Conservation (phyloP, 2,329 filamentous ascomycete species). For the Aspergillus japonicus region DNA sequence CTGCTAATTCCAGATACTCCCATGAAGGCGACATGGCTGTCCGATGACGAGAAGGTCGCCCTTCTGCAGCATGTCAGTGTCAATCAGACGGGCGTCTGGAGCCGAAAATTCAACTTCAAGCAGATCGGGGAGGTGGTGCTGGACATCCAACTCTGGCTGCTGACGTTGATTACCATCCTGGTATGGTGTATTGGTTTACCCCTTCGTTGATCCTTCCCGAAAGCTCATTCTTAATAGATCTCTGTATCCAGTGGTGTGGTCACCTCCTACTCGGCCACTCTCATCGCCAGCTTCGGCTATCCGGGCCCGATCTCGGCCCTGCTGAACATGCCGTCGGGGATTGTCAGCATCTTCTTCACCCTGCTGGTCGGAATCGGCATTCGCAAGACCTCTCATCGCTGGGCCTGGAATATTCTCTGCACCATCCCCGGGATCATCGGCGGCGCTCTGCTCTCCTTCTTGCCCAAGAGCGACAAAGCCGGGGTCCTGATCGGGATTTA, state of each 20-base stretch:
- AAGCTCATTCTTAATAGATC: neutral
- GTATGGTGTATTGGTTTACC: neutral
- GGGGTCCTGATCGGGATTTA: conserved; percentile 48
- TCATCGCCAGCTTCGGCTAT: conserved; percentile 45
- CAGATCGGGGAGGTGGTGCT: conserved; percentile 50
- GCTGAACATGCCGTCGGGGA: conserved; percentile 46
- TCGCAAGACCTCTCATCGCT: conserved; percentile 41
- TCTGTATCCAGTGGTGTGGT: conserved; percentile 43
- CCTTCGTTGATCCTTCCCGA: no score
- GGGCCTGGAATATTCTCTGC: conserved; percentile 44
- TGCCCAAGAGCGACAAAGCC: conserved; percentile 39
- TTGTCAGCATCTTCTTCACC: conserved; percentile 43
- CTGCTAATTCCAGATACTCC: conserved; percentile 35
- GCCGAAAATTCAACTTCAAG: conserved; percentile 48
- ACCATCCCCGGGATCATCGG: conserved; percentile 51
- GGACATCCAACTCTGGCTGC: conserved; percentile 49
- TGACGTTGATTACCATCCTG: conserved; percentile 30
- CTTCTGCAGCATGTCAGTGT: conserved; percentile 45
- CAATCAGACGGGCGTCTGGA: conserved; percentile 54
- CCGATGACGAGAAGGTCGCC: conserved; percentile 39
- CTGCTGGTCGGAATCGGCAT: conserved; percentile 43
- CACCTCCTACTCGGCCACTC: conserved; percentile 46
- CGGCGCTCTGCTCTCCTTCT: conserved; percentile 39
- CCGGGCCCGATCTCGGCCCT: conserved; percentile 44
- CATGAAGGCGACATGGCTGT: conserved; percentile 19